Evolutionary conservation across 2,329 filamentous ascomycete species (phyloP).

Genomic region (Colletotrichum costaricense): DNA sequence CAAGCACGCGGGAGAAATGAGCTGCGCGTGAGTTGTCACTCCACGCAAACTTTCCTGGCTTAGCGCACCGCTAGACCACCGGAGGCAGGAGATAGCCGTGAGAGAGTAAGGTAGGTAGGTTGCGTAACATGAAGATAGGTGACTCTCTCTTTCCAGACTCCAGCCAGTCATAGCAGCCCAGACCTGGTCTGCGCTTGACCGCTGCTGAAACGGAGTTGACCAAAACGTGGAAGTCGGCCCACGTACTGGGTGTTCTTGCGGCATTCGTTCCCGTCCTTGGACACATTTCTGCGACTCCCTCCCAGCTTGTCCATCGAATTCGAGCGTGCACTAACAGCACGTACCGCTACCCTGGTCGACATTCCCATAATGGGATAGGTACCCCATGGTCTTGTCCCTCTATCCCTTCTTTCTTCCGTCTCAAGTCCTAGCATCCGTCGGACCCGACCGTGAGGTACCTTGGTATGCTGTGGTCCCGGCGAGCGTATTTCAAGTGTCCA

Average conservation of each 20-base stretch:
- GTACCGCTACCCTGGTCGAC: neutral
- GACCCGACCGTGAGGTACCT: neutral
- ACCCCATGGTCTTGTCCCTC: neutral
- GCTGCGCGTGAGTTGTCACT: neutral
- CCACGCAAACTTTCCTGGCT: neutral
- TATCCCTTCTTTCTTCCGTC: neutral
- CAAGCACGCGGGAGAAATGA: neutral
- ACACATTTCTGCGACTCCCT: neutral
- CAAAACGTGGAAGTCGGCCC: neutral
- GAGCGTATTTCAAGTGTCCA: too few relatives aligned
- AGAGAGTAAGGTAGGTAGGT: neutral
- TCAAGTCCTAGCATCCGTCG: neutral
- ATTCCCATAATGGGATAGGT: neutral
- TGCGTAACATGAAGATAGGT: neutral
- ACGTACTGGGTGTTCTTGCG: neutral
- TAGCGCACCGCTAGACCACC: neutral
- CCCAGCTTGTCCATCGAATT: neutral
- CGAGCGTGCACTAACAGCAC: neutral
- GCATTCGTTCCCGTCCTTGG: neutral
- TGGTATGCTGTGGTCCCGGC: neutral
- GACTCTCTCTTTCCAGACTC: neutral
- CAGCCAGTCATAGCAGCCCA: conserved; percentile 3
- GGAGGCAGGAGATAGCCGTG: neutral
- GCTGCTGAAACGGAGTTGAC: conserved; percentile 21
- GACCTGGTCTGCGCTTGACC: conserved; percentile 5